Conservation (phyloP, 1,284 basidiomycete species). For the Cutaneotrichosporon sp. region DNA sequence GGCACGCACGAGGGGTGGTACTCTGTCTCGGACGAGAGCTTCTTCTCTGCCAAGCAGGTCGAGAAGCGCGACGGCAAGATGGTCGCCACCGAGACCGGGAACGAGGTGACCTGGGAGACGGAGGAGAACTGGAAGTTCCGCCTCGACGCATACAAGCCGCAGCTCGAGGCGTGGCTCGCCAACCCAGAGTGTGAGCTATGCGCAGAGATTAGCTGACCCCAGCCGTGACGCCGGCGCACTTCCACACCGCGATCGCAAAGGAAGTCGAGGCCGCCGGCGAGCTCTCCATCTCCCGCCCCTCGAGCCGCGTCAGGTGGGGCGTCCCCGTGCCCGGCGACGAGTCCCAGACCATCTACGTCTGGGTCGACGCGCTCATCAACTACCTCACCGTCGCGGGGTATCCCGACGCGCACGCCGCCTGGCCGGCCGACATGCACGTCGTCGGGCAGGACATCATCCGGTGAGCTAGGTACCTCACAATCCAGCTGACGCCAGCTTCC, state of each 20-base stretch:
- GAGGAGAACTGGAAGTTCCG: constrained; percentile 90
- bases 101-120: constrained; percentile 75
- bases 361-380: constrained; percentile 87
- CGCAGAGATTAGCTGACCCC: constrained; percentile 8
- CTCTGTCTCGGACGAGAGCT: constrained; percentile 88
- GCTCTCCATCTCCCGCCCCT: constrained; percentile 79
- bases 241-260: constrained; percentile 29
- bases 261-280: constrained; percentile 57
- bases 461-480: constrained; percentile 54
- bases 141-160: constrained; percentile 66
- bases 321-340: constrained; percentile 79
- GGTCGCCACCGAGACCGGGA: constrained; percentile 73
- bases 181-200: constrained; percentile 55
- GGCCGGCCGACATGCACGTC: constrained; percentile 85
- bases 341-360: constrained; percentile 87
- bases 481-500: constrained; percentile 64
- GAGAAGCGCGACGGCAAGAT: constrained; percentile 54
- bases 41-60: constrained; percentile 78
- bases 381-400: constrained; percentile 85
- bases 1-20: constrained; percentile 88
- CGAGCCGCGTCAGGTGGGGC: constrained; percentile 77
- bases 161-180: constrained; percentile 65
- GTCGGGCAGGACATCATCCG: constrained; percentile 92
- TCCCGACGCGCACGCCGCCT: constrained; percentile 62
- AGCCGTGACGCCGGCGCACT: constrained; percentile 36